These are phyloP conservation scores for Aspergillus aculeatinus DNA, from an alignment of 2,329 filamentous ascomycete species.

Conservation along the genomic window DNA sequence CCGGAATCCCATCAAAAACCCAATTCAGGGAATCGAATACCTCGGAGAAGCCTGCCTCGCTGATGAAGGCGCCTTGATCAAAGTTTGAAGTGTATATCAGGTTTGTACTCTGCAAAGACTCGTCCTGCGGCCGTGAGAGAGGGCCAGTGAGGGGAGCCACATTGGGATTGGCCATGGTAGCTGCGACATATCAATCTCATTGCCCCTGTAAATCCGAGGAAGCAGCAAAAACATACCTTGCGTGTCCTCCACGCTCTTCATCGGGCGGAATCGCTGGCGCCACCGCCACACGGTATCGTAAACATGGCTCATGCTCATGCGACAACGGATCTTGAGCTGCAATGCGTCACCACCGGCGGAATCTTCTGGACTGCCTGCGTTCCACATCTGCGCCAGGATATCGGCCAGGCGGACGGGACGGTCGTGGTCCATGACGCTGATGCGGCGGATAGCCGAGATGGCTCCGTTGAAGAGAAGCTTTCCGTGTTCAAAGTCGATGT, in stretches of 20 bases:
- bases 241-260: slow-evolving; percentile 60
- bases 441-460: slow-evolving; percentile 57
- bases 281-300: slow-evolving; percentile 67
- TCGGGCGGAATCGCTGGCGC: slow-evolving; percentile 64
- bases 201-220: too few species aligned
- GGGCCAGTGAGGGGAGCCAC: slow-evolving; percentile 28
- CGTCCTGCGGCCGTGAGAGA: slow-evolving; percentile 30
- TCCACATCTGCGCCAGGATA: slow-evolving; percentile 65
- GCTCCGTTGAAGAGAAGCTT: slow-evolving; percentile 58
- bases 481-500: slow-evolving; percentile 55
- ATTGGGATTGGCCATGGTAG: slow-evolving; percentile 38
- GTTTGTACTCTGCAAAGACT: slow-evolving; percentile 30
- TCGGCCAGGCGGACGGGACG: slow-evolving; percentile 62
- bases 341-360: slow-evolving; percentile 42
- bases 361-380: slow-evolving; percentile 42
- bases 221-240: slow-evolving; percentile 57
- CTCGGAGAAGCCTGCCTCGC: slow-evolving; percentile 58
- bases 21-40: slow-evolving; percentile 90
- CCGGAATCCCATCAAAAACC: slow-evolving; percentile 82
- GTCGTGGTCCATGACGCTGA: slow-evolving; percentile 63
- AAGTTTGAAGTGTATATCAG: slow-evolving; percentile 37
- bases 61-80: slow-evolving; percentile 39
- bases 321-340: slow-evolving; percentile 61
- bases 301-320: slow-evolving; percentile 65
- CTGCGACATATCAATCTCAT: slow-evolving; percentile 17